Percentiles rank a stretch among this genome's conserved stretches.
These are phyloP conservation scores for Phytophthora meadii DNA, from an alignment of 352 stramenopile genomes.

Conservation along the genomic window DNA sequence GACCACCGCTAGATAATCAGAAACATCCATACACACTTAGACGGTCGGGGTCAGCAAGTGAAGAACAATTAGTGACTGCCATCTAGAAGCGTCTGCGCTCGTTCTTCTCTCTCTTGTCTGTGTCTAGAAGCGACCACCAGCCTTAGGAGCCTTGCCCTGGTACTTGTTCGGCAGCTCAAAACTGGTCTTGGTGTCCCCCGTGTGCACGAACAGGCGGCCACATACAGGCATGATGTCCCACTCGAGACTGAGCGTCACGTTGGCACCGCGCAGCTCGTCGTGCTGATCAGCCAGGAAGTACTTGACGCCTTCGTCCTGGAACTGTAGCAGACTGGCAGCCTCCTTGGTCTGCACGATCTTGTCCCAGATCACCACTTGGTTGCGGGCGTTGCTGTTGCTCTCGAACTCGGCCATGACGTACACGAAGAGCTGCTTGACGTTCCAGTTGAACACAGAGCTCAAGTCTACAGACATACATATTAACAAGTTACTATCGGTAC, in stretches of 20 bases:
- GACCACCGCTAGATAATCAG: constrained; percentile 3
- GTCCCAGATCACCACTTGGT: constrained; percentile 90
- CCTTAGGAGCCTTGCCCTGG: constrained; percentile 67
- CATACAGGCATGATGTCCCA: constrained; percentile 91
- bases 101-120: neutral
- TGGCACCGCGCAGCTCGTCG: constrained; percentile 77
- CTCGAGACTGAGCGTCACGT: constrained; percentile 83
- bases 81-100: constrained; percentile 11
- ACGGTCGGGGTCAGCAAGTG: constrained; percentile 11
- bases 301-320: constrained; percentile 75
- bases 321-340: constrained; percentile 51
- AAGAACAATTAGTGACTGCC: constrained; percentile 26
- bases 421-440: constrained; percentile 91
- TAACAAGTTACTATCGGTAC: neutral
- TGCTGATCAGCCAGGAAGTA: constrained; percentile 86
- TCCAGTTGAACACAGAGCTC: constrained; percentile 91
- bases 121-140: constrained; percentile 37
- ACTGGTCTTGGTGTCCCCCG: constrained; percentile 45
- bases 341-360: constrained; percentile 81
- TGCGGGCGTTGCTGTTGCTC: constrained; percentile 66
- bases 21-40: constrained; percentile 8
- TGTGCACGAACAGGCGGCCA: constrained; percentile 78
- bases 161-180: constrained; percentile 76
- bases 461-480: constrained; percentile 48
- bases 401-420: constrained; percentile 88